A percentile compares a stretch with the other conserved stretches of the same genome.
These are phyloP conservation scores for Tremellales sp. DNA, from an alignment of 1,284 basidiomycete genomes.

Conservation along the genomic window DNA sequence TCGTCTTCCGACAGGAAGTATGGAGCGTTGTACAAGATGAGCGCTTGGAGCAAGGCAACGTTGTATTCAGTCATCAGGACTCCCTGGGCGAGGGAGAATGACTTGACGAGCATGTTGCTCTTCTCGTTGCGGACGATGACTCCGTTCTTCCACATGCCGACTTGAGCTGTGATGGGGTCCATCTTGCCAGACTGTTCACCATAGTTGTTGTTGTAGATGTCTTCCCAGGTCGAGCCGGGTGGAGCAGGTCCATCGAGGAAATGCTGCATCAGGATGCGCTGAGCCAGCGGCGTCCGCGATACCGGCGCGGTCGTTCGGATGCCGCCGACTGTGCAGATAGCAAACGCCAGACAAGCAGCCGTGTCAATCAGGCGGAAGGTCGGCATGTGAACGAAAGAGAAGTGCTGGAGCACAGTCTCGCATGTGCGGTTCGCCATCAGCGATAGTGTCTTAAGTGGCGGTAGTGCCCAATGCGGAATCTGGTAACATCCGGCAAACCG, in stretches of 20 bases:
- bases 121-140: slow-evolving; percentile 47
- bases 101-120: slow-evolving; percentile 51
- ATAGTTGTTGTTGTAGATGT: slow-evolving; percentile 23
- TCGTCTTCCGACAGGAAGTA: slow-evolving; percentile 47
- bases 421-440: slow-evolving; percentile 48
- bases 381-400: slow-evolving; percentile 49
- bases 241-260: slow-evolving; percentile 28
- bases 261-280: background rate
- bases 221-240: slow-evolving; percentile 28
- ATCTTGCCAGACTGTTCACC: slow-evolving; percentile 1
- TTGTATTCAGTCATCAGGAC: slow-evolving; percentile 49
- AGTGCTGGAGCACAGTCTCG: slow-evolving; percentile 48
- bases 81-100: slow-evolving; percentile 43
- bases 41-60: slow-evolving; percentile 47
- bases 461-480: slow-evolving; percentile 50
- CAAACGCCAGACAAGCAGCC: slow-evolving; percentile 49
- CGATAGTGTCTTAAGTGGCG: slow-evolving; percentile 45
- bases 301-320: slow-evolving; percentile 16
- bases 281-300: background rate
- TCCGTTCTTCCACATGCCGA: slow-evolving; percentile 36
- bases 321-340: slow-evolving; percentile 51
- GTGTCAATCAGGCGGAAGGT: slow-evolving; percentile 49
- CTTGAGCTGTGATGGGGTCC: slow-evolving; percentile 7
- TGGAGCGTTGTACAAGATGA: slow-evolving; percentile 49
- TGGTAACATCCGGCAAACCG: slow-evolving; percentile 49